phyloP scores from a whole-genome alignment of 805 yeast genomes.

The Metschnikowia santaceciliae region DNA sequence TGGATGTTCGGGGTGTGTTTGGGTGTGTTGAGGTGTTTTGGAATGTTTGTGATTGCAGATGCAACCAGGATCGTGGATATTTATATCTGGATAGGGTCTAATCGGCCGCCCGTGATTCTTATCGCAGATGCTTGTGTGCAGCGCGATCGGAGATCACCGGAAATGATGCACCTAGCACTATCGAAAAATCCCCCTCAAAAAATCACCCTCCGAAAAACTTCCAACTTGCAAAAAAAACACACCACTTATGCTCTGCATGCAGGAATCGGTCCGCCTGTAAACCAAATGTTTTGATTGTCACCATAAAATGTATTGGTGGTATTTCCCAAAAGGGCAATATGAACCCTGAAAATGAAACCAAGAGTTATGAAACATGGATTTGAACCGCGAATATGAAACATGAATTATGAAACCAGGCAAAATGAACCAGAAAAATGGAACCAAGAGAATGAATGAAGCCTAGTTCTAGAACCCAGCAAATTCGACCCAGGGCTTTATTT shows the following conservation, averaged over 20 bases:
- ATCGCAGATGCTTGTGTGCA: constrained; percentile 1
- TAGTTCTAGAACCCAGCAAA: no score
- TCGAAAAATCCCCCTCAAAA: no score
- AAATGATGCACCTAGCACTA: background rate
- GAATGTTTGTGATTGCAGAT: background rate
- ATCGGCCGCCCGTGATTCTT: constrained; percentile 1
- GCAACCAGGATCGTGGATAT: background rate
- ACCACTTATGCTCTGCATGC: background rate
- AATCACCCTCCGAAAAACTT: no score
- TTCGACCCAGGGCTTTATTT: no score
- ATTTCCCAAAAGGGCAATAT: background rate
- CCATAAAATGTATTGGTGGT: background rate
- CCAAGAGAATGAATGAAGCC: no score
- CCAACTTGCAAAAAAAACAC: background rate
- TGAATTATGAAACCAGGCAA: no score
- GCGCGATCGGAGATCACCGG: constrained; percentile 12
- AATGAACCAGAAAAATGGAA: no score
- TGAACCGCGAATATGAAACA: no score
- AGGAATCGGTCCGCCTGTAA: background rate
- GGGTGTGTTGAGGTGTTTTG: background rate
- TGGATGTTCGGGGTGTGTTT: background rate
- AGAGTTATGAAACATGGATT: no score
- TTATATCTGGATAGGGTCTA: background rate
- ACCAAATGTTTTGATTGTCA: no score
- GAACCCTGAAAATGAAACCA: no score